These are phyloP conservation scores for Solanum neorickii DNA, from an alignment of 257 asterid genomes.

Conservation along the genomic window DNA sequence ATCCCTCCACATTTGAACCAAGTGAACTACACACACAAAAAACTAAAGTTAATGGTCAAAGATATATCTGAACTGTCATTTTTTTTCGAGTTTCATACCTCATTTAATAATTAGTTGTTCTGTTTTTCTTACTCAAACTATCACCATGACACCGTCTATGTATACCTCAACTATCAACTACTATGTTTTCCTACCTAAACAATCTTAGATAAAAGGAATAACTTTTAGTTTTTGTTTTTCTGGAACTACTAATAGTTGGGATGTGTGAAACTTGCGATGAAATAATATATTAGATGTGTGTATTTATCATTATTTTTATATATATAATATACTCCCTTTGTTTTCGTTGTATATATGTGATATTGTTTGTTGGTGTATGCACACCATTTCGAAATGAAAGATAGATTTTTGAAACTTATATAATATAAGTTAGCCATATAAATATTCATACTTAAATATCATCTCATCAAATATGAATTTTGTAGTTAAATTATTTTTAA, in stretches of 20 bases:
- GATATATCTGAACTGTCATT: too few species aligned
- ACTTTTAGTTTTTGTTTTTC: neutral
- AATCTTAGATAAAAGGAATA: neutral
- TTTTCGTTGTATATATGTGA: neutral
- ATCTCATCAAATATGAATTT: neutral
- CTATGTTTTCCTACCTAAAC: neutral
- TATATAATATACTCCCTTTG: neutral
- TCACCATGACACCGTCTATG: too few species aligned
- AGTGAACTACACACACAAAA: slow-evolving; percentile 29
- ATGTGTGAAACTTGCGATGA: neutral
- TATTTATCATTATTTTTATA: neutral
- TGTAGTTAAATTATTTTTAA: neutral
- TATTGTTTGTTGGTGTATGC: neutral
- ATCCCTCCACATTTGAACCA: slow-evolving; percentile 77
- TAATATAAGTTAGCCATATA: neutral
- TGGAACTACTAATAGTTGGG: too few species aligned
- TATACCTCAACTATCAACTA: neutral
- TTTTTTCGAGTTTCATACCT: neutral
- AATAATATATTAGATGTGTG: too few species aligned
- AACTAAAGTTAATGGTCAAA: neutral
- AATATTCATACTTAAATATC: neutral
- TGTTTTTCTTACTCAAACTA: too few species aligned
- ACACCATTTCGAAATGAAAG: neutral
- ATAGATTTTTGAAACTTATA: neutral
- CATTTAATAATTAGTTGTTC: too few species aligned